Base-by-base conservation (phyloP, 768 basidiomycete species). In the Fistulinella prunicolor region DNA sequence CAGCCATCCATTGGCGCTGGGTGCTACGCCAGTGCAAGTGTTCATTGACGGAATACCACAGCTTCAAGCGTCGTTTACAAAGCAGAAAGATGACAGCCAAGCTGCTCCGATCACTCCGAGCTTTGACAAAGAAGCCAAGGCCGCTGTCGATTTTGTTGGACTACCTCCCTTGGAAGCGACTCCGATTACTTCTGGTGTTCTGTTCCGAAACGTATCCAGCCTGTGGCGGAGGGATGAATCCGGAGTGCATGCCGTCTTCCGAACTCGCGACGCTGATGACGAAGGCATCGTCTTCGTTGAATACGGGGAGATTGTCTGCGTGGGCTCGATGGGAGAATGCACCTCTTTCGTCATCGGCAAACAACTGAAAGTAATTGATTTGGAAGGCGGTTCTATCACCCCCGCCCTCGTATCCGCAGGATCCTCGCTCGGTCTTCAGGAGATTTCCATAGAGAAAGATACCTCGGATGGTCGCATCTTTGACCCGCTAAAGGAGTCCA, bases 11-110 rank as follows among this genome's bases (percentile, higher is more conserved):
- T 74, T 94, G 21, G 60, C 78, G 0, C 72, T 93, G 4, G 90
- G 89, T 19, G 85, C 90, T 0, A 91, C 89, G 1, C 91, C 92
- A 0, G 65, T 70, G 4, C 89, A 93, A 58, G 89, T 91, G 0
- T 90, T 78, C 64, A 83, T 93, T 46, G 92, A 94, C 55, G 91
- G 91, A 10, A 85, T 93, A 47, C 63, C 81, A 0, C 92, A 94
- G 63, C 60, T 74, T 16, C 43, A 58, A 5, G 21, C 60, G 3
- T 70, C 81, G 0, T 50, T 64, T 1, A 43, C 70, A 2, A 44
- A 51, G 6, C 88, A 88, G 60, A 75, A 79, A 0, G 49, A 56
- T 0, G 56, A 62, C 1, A 72, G 78, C 41, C 86, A 89, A 54
- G 42, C 65, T 13, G 67, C 74, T 0, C 85, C 87, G 1, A 46